phyloP scores from a whole-genome alignment of 805 yeast species.

The Kockiozyma suomiensis region DNA sequence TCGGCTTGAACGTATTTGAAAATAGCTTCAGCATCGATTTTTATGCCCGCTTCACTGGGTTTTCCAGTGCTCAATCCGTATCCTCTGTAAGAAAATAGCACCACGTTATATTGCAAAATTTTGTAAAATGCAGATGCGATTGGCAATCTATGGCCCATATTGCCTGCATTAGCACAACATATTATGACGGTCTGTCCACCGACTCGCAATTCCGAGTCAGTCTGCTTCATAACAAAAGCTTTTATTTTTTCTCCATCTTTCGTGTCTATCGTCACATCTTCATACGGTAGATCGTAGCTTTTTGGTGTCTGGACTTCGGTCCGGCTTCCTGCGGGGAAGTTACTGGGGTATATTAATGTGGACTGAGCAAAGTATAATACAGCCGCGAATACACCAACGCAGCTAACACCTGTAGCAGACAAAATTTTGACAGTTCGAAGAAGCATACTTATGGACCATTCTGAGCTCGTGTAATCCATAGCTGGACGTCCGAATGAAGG shows the following conservation, averaged over 20 bases:
- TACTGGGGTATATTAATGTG: slow-evolving; percentile 78
- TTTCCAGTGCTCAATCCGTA: slow-evolving; percentile 50
- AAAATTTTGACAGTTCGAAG: slow-evolving; percentile 25
- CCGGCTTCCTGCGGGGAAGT: slow-evolving; percentile 70
- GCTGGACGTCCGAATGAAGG: not conserved
- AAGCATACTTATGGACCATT: slow-evolving; percentile 26
- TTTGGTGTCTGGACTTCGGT: slow-evolving; percentile 76
- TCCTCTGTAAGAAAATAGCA: slow-evolving; percentile 87
- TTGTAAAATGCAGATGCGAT: slow-evolving; percentile 68
- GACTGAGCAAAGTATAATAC: slow-evolving; percentile 62
- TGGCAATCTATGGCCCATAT: slow-evolving; percentile 88
- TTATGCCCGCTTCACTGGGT: slow-evolving; percentile 78
- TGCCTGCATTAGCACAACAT: slow-evolving; percentile 92
- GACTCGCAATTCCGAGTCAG: slow-evolving; percentile 17
- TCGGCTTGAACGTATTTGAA: slow-evolving; percentile 60
- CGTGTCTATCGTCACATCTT: slow-evolving; percentile 62
- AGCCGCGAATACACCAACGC: slow-evolving; percentile 28
- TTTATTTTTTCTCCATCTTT: slow-evolving; percentile 70
- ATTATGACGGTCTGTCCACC: slow-evolving; percentile 63
- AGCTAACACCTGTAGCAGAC: slow-evolving; percentile 30
- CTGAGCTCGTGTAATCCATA: slow-evolving; percentile 19
- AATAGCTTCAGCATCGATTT: slow-evolving; percentile 76
- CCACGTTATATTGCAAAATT: slow-evolving; percentile 36
- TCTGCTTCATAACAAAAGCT: slow-evolving; percentile 55
- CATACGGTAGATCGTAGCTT: slow-evolving; percentile 64